Base-by-base conservation (phyloP, 768 basidiomycete genomes). In the Auriscalpium vulgare region DNA sequence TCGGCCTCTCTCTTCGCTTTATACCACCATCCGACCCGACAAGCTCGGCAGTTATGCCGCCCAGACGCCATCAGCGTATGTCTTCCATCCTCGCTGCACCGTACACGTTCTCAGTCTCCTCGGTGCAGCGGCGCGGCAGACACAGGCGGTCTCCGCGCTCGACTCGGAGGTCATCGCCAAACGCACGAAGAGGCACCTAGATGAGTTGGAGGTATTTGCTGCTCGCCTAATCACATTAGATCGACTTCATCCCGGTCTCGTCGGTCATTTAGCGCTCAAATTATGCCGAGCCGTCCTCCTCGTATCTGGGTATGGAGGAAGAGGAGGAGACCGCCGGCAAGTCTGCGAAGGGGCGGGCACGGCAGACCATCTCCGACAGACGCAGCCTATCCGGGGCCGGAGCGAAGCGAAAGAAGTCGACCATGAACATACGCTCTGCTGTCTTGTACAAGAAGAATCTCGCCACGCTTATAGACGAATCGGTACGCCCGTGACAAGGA, bases 371-470 rank as follows among this genome's bases (percentile, higher is more conserved):
- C 54, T 90, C 88, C 49, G 87, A 89, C 75, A 87, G 86, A 72
- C 80, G 82, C 58, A 73, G 75, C 53, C 74, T 83, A 60, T 78
- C 76, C 51, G 71, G 77, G 38, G 68, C 72, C 46, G 78, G 79
- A 19, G 77, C 79, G 38, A 76, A 70, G 62, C 85, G 82, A 76
- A 90, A 86, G 73, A 91, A 91, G 67, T 85, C 88, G 11, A 85
- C 81, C 4, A 88, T 87, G 82, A 86, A 80, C 61, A 82, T 93
- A 55, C 79, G 91, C 57, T 82, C 83, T 34, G 88, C 91, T 17
- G 74, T 93, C 37, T 70, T 94, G 47, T 94, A 93, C 69, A 83
- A 86, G 62, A 94, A 93, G 70, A 89, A 81, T 60, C 75, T 94
- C 13, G 72, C 79, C 4, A 76, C 82, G 7, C 75, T 91, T 52